Base-by-base conservation (phyloP, 495 filamentous ascomycete genomes). In the Penicillium simplicissimum region DNA sequence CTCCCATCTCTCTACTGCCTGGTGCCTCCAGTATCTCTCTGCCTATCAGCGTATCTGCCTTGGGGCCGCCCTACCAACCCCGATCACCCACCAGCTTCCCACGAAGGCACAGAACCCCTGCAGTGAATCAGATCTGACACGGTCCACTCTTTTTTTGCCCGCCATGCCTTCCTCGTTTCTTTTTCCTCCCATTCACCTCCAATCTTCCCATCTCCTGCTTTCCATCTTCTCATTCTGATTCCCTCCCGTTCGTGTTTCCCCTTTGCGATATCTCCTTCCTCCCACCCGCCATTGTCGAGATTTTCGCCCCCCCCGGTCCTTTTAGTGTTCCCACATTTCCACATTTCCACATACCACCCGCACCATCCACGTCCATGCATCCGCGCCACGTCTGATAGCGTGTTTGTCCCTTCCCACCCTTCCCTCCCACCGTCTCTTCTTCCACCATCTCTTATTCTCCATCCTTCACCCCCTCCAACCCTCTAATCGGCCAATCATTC, bases 61-160 rank as follows among this genome's bases (percentile, higher is more conserved):
- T 21, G 40, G 40, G 40, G 6, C 42, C 42, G 52, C 52, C 52
- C 35, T 36, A 38, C 25, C 36, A 31, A 31, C 63, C 40, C 57
- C 34, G 25, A 49, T 45, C 35, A 36, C 34, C 51, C 57, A 31
- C 47, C 55, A 43, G 10, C 61, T 38, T 52, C 47, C 60, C 25
- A 28, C 31, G 48, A 52, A 52, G 48, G 31, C 25, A 52, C 25
- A 52, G 38, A 61, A 68, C 70, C 70, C 70, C 66, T 73, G 70
- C 70, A 67, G 66, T 67, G 60, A 60, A 64, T 66, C 64, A 58
- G 64, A 69, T 69, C 66, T 67, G 70, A 66, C 67, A 70, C 63
- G 62, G 64, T 67, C 68, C 71, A 70, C 71, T 68, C 61, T 69
- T 66, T 69, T 66, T 67, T 60, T 64, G 55, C 42, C 61, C 59